These are phyloP conservation scores for Amauroascus niger DNA, from an alignment of 2,329 filamentous ascomycete genomes.

Conservation along the genomic window DNA sequence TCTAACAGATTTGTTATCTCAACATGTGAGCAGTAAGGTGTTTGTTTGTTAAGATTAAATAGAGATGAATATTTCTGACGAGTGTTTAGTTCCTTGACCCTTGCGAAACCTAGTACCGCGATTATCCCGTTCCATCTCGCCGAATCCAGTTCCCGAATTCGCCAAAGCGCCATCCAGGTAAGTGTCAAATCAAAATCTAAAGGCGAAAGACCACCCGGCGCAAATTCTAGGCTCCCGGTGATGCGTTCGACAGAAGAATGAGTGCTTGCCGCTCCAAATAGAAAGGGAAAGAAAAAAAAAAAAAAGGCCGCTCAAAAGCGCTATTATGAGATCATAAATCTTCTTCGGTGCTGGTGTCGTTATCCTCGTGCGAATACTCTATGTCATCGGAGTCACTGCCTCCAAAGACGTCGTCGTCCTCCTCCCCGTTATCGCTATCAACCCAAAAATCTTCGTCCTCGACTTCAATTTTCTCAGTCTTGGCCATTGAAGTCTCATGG, in stretches of 20 bases:
- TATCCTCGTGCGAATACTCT: constrained; percentile 38
- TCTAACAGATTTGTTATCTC: background rate
- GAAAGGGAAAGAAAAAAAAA: too few relatives aligned
- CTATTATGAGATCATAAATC: background rate
- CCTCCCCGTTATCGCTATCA: constrained; percentile 52
- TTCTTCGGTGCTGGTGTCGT: constrained; percentile 46
- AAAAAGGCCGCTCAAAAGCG: too few relatives aligned
- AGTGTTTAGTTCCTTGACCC: background rate
- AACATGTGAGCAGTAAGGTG: background rate
- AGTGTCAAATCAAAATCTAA: background rate
- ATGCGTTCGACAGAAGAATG: background rate
- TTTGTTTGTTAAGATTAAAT: background rate
- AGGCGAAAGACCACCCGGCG: background rate
- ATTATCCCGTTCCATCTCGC: background rate
- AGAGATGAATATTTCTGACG: background rate
- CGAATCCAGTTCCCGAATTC: background rate
- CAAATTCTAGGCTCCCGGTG: constrained; percentile 2
- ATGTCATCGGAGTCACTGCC: constrained; percentile 53
- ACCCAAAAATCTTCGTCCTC: constrained; percentile 71
- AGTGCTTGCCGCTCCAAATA: background rate
- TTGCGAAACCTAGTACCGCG: background rate
- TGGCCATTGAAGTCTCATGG: constrained; percentile 47
- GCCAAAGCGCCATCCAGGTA: constrained; percentile 1
- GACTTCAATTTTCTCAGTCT: constrained; percentile 41
- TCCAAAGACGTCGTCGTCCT: constrained; percentile 69